These are phyloP conservation scores for Albatrellus ellisii DNA, from an alignment of 768 basidiomycete genomes.

Conservation along the genomic window DNA sequence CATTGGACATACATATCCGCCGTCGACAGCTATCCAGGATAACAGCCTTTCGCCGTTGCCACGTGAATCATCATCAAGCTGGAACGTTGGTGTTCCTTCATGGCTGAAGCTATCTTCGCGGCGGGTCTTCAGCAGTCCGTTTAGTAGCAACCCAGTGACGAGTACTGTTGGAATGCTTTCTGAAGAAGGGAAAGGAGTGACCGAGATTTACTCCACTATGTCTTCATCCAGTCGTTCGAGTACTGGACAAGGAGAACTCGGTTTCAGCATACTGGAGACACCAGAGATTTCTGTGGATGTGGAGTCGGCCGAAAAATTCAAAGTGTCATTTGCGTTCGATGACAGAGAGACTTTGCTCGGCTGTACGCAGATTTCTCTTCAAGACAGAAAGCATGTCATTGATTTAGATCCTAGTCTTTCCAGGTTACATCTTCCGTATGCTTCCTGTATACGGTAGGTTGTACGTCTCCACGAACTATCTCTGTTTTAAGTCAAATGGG, in stretches of 20 bases:
- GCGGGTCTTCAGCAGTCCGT: conserved; percentile 1
- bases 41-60: not conserved
- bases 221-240: conserved; percentile 13
- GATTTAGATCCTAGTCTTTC: conserved; percentile 48
- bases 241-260: conserved; percentile 22
- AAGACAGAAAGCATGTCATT: not conserved
- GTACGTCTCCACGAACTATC: conserved; percentile 83
- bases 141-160: not conserved
- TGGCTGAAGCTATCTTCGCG: conserved; percentile 11
- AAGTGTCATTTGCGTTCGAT: conserved; percentile 70
- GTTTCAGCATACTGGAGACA: conserved; percentile 66
- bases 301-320: conserved; percentile 65
- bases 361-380: conserved; percentile 40
- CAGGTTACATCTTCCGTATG: conserved; percentile 80
- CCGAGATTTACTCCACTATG: conserved; percentile 21
- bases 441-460: conserved; percentile 83
- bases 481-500: conserved; percentile 90
- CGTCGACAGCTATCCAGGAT: conserved; percentile 4
- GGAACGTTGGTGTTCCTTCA: conserved; percentile 13
- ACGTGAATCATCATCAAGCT: conserved; percentile 9
- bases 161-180: not conserved
- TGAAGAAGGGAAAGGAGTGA: conserved; percentile 8
- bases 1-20: conserved; percentile 12
- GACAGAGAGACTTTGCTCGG: conserved; percentile 81
- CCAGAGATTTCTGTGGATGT: conserved; percentile 48